Evolutionary conservation across 2,329 filamentous ascomycete species (phyloP).

Genomic region (Aspergillus bombycis): DNA sequence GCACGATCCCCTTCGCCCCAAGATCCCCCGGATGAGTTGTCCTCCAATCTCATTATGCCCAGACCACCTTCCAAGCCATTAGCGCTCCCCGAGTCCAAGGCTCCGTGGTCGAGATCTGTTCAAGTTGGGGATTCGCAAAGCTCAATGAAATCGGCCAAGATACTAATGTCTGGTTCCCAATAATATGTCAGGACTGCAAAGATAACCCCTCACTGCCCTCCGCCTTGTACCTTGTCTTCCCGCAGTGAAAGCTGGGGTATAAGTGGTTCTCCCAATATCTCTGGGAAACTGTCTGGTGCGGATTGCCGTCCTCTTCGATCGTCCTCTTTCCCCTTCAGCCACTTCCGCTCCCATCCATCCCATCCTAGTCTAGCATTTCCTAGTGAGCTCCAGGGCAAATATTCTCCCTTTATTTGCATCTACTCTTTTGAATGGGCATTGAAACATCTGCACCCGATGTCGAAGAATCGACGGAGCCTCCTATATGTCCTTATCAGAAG

Average conservation of each 20-base stretch:
- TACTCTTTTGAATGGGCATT: conserved; percentile 44
- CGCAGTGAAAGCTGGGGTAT: background rate
- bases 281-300: background rate
- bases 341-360: background rate
- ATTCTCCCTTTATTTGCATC: conserved; percentile 10
- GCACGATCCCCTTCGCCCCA: background rate
- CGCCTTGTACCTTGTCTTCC: conserved; percentile 7
- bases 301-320: background rate
- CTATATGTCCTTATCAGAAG: conserved; percentile 40
- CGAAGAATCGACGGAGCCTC: conserved; percentile 46
- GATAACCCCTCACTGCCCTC: conserved; percentile 19
- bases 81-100: conserved; percentile 10
- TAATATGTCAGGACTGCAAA: conserved; percentile 15
- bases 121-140: background rate
- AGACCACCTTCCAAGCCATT: conserved; percentile 17
- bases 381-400: background rate
- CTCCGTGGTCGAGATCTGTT: background rate
- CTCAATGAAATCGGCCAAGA: conserved; percentile 24
- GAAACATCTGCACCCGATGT: conserved; percentile 41
- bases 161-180: conserved; percentile 16
- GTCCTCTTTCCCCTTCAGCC: background rate
- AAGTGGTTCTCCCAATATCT: background rate
- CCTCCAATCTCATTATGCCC: conserved; percentile 9
- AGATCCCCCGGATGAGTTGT: conserved; percentile 6
- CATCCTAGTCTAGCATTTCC: background rate